Evolutionary conservation across 2,329 filamentous ascomycete species (phyloP), one percentile per base, ranked within the genome.

Genomic region (Fusarium siculi): DNA sequence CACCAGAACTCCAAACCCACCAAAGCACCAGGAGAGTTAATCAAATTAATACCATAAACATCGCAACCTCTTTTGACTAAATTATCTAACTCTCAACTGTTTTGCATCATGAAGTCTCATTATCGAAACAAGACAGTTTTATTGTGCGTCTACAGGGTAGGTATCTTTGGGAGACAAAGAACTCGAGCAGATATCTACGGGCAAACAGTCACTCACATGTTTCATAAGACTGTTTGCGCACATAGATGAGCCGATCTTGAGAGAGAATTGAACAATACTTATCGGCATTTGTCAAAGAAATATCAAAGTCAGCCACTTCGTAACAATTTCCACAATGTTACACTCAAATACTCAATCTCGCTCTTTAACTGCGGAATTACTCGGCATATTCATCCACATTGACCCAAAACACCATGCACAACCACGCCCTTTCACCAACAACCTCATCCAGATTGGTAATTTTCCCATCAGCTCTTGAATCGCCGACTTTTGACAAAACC

Each of bases 201-300:
- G 25, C 25, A 18, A 50, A 15, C 3, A 18, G 16, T 10, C 30
- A 21, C n/a, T 34, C 16, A 34, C 11, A 23, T 50, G 8, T 4
- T 1, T 23, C 7, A 3, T 2, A 1, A 32, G 8, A 19, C 16
- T 23, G 1, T 4, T 9, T 50, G 21, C 2, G 16, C 8, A 34
- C 10, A 23, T 0, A 18, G 4, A 18, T n/a, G 15, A 23, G 28
- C 5, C 47, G 16, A 50, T n/a, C 0, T 19, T 9, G 0, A n/a
- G 7, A 36, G 4, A 34, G 2, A 0, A 4, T 36, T 9, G 5
- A 1, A 0, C 2, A n/a, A 18, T 18, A 10, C n/a, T 14, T 7
- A 28, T 57, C 7, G 6, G 2, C 23, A 49, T 36, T 7, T 36
- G 23, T 18, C 10, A 28, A 8, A 6, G 10, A n/a, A n/a, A 11